A percentile compares a stretch with the other conserved stretches of the same genome.
Evolutionary conservation across 768 basidiomycete genomes (phyloP).

Genomic region (Tremella yokohamensis): DNA sequence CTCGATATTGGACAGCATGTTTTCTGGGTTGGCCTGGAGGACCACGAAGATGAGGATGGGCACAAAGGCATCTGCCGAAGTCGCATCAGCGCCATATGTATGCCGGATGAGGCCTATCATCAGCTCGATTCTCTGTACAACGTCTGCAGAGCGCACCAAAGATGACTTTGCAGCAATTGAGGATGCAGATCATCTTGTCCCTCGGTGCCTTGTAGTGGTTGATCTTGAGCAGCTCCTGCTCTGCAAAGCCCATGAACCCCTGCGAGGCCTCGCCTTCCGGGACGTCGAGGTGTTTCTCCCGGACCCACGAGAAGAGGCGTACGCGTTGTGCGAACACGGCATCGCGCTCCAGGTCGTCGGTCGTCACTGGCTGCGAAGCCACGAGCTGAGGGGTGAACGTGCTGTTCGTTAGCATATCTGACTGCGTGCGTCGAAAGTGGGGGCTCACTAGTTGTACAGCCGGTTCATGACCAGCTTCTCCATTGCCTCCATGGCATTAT

Average conservation of each 20-base stretch:
- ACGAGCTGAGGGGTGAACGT: conserved; percentile 87
- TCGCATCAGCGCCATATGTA: conserved; percentile 62
- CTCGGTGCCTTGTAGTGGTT: conserved; percentile 98
- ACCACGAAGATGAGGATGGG: conserved; percentile 93
- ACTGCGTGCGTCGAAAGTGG: not conserved
- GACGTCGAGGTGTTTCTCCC: conserved; percentile 83
- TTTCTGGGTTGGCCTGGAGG: conserved; percentile 85
- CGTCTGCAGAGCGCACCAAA: conserved; percentile 64
- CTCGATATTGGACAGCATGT: conserved; percentile 94
- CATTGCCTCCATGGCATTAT: conserved; percentile 97
- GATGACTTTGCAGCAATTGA: conserved; percentile 98
- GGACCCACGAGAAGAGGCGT: conserved; percentile 83
- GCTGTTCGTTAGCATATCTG: conserved; percentile 54
- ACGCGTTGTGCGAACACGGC: conserved; percentile 85
- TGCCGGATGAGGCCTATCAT: conserved; percentile 79
- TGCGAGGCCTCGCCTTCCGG: conserved; percentile 61
- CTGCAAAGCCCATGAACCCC: conserved; percentile 64
- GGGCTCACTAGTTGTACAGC: conserved; percentile 83
- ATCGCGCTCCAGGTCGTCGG: conserved; percentile 96
- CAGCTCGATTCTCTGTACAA: not conserved
- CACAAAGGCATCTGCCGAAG: conserved; percentile 80
- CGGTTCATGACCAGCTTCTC: conserved; percentile 99
- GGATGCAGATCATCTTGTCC: conserved; percentile 94
- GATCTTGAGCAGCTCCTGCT: conserved; percentile 79
- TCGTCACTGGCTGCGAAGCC: conserved; percentile 70